These are phyloP conservation scores for Lolium rigidum DNA, from an alignment of 176 grass and related monocot genomes.

Conservation along the genomic window DNA sequence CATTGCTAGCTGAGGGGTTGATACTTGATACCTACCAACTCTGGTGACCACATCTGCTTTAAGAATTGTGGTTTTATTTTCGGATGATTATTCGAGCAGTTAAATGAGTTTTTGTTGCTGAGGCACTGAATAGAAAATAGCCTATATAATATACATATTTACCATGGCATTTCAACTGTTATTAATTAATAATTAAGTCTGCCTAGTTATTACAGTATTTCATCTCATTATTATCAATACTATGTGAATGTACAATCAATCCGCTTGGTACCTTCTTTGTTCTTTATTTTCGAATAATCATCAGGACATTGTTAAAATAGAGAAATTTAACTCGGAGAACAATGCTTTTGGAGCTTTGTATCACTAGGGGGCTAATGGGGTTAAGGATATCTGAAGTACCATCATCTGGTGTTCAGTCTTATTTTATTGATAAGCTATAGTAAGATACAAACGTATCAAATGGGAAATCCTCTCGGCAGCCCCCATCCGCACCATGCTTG, in stretches of 20 bases:
- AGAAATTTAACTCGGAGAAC: background rate
- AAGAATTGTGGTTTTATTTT: background rate
- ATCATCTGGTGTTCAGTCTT: background rate
- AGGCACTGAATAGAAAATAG: slow-evolving; percentile 5
- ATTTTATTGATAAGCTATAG: slow-evolving; percentile 7
- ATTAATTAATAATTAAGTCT: background rate
- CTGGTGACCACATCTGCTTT: background rate
- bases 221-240: background rate
- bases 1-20: background rate
- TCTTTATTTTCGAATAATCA: background rate
- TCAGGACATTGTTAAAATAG: background rate
- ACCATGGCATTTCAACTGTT: background rate
- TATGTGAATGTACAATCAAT: slow-evolving; percentile 8
- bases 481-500: no score
- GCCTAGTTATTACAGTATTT: background rate
- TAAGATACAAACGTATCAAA: background rate
- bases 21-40: background rate
- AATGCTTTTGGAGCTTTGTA: background rate
- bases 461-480: background rate
- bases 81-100: background rate
- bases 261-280: background rate
- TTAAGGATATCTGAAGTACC: background rate
- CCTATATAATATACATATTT: background rate
- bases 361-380: background rate
- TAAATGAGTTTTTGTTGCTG: background rate